phyloP scores from a whole-genome alignment of 2,329 filamentous ascomycete species.

The Colletotrichum liaoningense region DNA sequence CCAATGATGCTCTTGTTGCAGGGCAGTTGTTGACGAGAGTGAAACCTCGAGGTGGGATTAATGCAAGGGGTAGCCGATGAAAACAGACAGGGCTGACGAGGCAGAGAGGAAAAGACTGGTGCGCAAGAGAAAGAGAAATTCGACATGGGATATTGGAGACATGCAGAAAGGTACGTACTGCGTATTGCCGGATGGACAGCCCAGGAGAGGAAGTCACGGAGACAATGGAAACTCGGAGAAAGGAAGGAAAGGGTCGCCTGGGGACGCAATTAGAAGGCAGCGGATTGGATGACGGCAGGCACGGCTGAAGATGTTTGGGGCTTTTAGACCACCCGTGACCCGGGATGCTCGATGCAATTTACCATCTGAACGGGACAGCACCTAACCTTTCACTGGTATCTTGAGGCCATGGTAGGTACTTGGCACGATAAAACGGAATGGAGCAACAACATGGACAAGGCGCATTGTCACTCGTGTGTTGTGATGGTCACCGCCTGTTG shows the following conservation, averaged over 20 bases:
- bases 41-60: neutral
- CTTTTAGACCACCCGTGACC: neutral
- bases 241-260: constrained; percentile 2
- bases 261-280: constrained; percentile 12
- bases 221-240: constrained; percentile 6
- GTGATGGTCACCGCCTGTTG: neutral
- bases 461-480: neutral
- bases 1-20: neutral
- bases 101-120: neutral
- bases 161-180: neutral
- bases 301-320: constrained; percentile 5
- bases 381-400: neutral
- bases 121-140: neutral
- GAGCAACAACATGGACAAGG: neutral
- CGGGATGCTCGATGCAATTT: constrained; percentile 13
- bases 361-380: neutral
- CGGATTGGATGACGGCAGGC: constrained; percentile 12
- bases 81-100: constrained; percentile 2
- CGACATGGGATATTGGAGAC: neutral
- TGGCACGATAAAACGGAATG: neutral
- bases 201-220: neutral
- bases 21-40: neutral
- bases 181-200: neutral
- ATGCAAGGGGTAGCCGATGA: neutral
- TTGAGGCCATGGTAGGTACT: neutral